A percentile compares a stretch with the other conserved stretches of the same genome.
Evolutionary conservation across 805 yeast species (phyloP).

Genomic region (Saccharomycopsis javanensis): DNA sequence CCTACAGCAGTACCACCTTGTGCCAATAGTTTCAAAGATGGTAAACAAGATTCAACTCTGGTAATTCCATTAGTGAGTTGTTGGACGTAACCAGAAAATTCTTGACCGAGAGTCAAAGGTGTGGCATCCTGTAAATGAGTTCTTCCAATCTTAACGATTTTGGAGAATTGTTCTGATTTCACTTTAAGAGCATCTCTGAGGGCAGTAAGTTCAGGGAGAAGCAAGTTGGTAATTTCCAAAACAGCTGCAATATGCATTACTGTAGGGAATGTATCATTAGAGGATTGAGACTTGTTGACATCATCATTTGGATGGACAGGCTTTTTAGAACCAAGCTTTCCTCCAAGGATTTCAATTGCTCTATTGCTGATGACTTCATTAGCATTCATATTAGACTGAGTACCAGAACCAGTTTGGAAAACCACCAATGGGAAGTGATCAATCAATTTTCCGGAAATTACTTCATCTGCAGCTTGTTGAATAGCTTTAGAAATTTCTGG

Average conservation of each 20-base stretch:
- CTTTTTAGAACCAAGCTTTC: slow-evolving; percentile 78
- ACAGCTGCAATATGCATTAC: slow-evolving; percentile 99
- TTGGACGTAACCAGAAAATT: slow-evolving; percentile 91
- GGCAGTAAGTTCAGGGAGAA: slow-evolving; percentile 72
- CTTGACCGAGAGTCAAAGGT: slow-evolving; percentile 95
- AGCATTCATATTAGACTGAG: slow-evolving; percentile 98
- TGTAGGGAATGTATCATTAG: slow-evolving; percentile 97
- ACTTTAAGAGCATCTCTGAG: slow-evolving; percentile 66
- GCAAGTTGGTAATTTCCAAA: slow-evolving; percentile 62
- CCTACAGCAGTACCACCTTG: slow-evolving; percentile 99
- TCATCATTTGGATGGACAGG: slow-evolving; percentile 99
- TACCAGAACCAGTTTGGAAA: slow-evolving; percentile 98
- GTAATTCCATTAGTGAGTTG: slow-evolving; percentile 85
- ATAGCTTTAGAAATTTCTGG: slow-evolving; percentile 76
- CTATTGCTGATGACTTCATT: slow-evolving; percentile 97
- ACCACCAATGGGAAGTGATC: slow-evolving; percentile 97
- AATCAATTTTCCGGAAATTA: slow-evolving; percentile 76
- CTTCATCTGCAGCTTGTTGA: slow-evolving; percentile 90
- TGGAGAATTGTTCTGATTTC: slow-evolving; percentile 74
- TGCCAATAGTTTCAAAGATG: slow-evolving; percentile 72
- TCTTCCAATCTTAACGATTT: slow-evolving; percentile 96
- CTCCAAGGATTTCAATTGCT: slow-evolving; percentile 93
- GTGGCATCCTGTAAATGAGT: slow-evolving; percentile 98
- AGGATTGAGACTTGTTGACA: slow-evolving; percentile 96
- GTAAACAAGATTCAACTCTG: slow-evolving; percentile 69